A percentile compares a stretch with the other conserved stretches of the same genome.
Evolutionary conservation across 2,329 filamentous ascomycete species (phyloP).

Genomic region (Ophiostoma sp.): DNA sequence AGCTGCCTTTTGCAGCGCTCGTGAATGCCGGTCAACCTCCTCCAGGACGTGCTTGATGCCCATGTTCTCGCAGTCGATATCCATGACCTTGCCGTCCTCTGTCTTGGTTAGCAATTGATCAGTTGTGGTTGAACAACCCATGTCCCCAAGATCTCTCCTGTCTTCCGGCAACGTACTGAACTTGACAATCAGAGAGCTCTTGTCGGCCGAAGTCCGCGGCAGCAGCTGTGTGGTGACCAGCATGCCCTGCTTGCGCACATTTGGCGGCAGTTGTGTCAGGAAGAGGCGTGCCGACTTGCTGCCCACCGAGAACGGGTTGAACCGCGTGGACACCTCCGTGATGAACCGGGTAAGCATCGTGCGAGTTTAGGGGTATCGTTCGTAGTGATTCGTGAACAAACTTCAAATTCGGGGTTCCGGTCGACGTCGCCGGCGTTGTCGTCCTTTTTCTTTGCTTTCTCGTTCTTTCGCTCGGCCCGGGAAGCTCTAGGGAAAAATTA

Average conservation of each 20-base stretch:
- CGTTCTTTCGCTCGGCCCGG: background rate
- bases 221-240: conserved; percentile 73
- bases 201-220: conserved; percentile 61
- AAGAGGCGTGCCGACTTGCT: conserved; percentile 83
- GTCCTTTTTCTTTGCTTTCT: background rate
- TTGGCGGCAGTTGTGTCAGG: conserved; percentile 75
- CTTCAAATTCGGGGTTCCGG: background rate
- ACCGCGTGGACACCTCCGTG: conserved; percentile 75
- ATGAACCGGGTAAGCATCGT: conserved; percentile 81
- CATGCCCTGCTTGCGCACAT: conserved; percentile 67
- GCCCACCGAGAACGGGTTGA: conserved; percentile 82
- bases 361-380: conserved; percentile 14
- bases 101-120: conserved; percentile 17
- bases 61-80: conserved; percentile 71
- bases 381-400: no score
- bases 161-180: conserved; percentile 57
- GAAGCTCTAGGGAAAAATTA: conserved; percentile 10
- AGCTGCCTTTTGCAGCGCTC: conserved; percentile 72
- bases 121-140: no score
- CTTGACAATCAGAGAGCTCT: conserved; percentile 67
- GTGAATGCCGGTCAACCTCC: conserved; percentile 85
- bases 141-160: no score
- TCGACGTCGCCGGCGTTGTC: background rate
- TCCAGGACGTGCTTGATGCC: conserved; percentile 81
- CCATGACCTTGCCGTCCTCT: conserved; percentile 93